Evolutionary conservation across 371 early-diverging fungal genomes (phyloP), one percentile per base, ranked within the genome.

Genomic region (Sporodiniella umbellata): DNA sequence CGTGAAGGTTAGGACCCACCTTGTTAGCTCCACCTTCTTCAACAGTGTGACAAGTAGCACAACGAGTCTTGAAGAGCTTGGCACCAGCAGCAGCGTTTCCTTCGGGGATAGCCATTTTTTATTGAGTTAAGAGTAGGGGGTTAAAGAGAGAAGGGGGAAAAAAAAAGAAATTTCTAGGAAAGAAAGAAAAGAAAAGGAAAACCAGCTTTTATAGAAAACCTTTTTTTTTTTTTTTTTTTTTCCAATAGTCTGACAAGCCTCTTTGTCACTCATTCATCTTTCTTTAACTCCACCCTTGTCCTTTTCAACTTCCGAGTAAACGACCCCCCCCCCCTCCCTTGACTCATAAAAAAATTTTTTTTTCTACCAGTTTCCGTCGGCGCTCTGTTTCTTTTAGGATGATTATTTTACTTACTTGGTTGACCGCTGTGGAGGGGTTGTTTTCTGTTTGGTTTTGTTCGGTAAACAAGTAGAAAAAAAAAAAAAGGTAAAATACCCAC

Each of bases 51-150:
- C 99, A 98, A 69, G 92, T 93, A 51, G 95, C 94, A 66, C 98
- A 98, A 57, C 98, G 92, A 62, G 96, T 96, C 87, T 96, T 94
- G 92, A 98, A 98, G 78, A 97, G 94, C 86, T 94, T 94, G 65
- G 96, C 96, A 78, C 98, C 98, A 66, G 72, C 75, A 62, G 69
- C 43, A 63, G 70, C 75, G 69, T 75, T 64, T 62, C 75, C 75
- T 59, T 54, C 45, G 30, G 30, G 30, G 30, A 28, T 10, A 54
- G 55, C 60, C 3, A 35, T 55, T 42, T 42, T 33, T 58, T 39
- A 53, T 50, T 42, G 33, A 37, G 53, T 26, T 39, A 28, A 39
- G 58, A 58, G 58, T 58, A 52, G 59, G 59, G 59, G 58, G 58
- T 35, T 58, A 31, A 42, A 22, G 18, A 23, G 14, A n/a, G 15